Percentiles rank a stretch among this genome's conserved stretches.
Conservation (phyloP, 192 early-diverging fungal genomes). For the Linnemannia zychae region DNA sequence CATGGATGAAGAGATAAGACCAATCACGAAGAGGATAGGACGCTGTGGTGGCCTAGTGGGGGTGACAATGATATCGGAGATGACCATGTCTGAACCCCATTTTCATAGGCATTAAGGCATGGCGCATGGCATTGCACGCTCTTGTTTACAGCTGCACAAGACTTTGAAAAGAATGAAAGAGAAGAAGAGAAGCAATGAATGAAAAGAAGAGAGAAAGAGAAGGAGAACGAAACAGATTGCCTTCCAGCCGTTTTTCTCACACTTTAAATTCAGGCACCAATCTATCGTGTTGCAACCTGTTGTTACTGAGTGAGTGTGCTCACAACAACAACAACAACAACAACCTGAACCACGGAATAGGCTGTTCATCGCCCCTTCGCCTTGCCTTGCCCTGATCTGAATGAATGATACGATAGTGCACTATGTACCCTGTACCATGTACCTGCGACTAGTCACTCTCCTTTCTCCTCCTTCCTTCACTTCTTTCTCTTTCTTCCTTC, state of each 20-base stretch:
- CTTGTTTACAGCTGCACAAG: not conserved
- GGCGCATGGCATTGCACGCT: not conserved
- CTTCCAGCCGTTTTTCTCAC: constrained; percentile 1
- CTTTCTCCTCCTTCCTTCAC: not conserved
- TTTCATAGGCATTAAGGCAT: too few relatives aligned
- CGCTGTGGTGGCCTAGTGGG: too few relatives aligned
- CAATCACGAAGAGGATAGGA: too few relatives aligned
- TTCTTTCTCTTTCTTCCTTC: not conserved
- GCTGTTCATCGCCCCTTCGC: not conserved
- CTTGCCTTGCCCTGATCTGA: not conserved
- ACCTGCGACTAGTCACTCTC: not conserved
- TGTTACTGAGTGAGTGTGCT: too few relatives aligned
- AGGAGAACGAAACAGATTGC: not conserved
- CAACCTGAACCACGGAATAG: too few relatives aligned
- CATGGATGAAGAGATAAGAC: not conserved
- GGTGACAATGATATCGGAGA: too few relatives aligned
- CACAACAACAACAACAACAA: not conserved
- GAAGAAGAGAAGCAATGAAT: not conserved
- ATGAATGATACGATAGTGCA: not conserved
- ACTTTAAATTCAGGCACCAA: constrained; percentile 5
- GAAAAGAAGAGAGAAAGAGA: not conserved
- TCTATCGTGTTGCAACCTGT: too few relatives aligned
- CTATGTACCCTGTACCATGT: not conserved
- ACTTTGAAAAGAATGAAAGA: not conserved
- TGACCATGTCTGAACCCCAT: too few relatives aligned